phyloP scores from a whole-genome alignment of 805 yeast species.

The Blastobotrys peoriensis region DNA sequence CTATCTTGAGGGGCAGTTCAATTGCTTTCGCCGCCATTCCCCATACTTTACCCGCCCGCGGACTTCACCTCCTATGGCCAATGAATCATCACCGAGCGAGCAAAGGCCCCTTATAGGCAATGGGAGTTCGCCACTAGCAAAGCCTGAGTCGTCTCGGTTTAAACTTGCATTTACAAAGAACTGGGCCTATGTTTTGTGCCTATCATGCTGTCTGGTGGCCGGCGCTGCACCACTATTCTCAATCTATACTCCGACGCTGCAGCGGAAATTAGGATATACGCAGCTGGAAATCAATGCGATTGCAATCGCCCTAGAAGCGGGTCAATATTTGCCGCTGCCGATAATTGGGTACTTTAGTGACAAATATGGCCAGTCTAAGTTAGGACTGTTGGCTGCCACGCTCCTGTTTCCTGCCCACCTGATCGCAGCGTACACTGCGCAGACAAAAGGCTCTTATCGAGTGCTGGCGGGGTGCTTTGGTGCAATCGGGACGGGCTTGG shows the following conservation, averaged over 20 bases:
- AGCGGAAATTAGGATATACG: slow-evolving; percentile 48
- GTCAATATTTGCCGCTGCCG: slow-evolving; percentile 82
- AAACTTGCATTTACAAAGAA: background rate
- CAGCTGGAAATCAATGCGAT: slow-evolving; percentile 68
- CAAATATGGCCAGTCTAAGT: slow-evolving; percentile 71
- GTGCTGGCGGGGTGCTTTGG: slow-evolving; percentile 22
- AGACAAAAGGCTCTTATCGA: slow-evolving; percentile 17
- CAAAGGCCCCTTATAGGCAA: too few relatives aligned
- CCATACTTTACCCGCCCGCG: too few relatives aligned
- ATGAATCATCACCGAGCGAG: too few relatives aligned
- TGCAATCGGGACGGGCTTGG: slow-evolving; percentile 34
- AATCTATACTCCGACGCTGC: slow-evolving; percentile 67
- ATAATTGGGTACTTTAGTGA: slow-evolving; percentile 77
- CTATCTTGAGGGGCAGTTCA: too few relatives aligned
- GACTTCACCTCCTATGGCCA: too few relatives aligned
- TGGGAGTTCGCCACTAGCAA: too few relatives aligned
- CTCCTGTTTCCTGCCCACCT: slow-evolving; percentile 67
- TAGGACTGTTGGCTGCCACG: slow-evolving; percentile 55
- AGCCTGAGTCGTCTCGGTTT: too few relatives aligned
- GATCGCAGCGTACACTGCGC: slow-evolving; percentile 38
- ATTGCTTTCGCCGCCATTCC: too few relatives aligned
- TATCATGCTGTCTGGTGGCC: slow-evolving; percentile 47
- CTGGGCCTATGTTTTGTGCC: background rate
- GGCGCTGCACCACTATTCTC: slow-evolving; percentile 84
- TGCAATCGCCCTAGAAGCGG: slow-evolving; percentile 67